Evolutionary conservation across 106 monocot genomes (phyloP).

Genomic region (Narthecium ossifragum): DNA sequence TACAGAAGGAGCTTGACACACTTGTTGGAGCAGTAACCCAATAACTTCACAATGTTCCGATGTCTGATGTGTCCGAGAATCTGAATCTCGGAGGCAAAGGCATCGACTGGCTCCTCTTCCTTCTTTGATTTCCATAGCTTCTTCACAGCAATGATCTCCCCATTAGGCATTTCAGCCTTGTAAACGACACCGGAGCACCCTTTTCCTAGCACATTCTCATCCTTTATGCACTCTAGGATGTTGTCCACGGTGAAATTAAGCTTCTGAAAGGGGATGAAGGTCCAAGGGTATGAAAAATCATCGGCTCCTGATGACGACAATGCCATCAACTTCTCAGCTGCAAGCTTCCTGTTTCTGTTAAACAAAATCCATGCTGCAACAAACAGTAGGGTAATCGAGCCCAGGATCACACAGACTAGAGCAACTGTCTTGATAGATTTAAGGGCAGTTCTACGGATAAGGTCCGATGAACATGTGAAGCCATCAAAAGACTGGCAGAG

Average conservation of each 20-base stretch:
- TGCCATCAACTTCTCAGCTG: conserved; percentile 23
- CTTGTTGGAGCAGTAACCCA: conserved; percentile 64
- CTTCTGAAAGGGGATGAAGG: conserved; percentile 65
- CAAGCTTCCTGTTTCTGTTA: conserved; percentile 26
- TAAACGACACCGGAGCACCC: conserved; percentile 69
- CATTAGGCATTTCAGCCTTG: conserved; percentile 69
- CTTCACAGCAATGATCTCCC: conserved; percentile 65
- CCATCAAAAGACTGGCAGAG: conserved; percentile 60
- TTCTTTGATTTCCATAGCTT: conserved; percentile 52
- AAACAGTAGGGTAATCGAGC: conserved; percentile 20
- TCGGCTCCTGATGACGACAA: conserved; percentile 26
- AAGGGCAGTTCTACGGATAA: conserved; percentile 28
- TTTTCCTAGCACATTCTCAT: conserved; percentile 63
- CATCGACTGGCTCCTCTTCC: conserved; percentile 38
- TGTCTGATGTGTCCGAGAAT: conserved; percentile 67
- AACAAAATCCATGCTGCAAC: conserved; percentile 53
- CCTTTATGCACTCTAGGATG: conserved; percentile 47
- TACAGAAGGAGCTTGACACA: conserved; percentile 52
- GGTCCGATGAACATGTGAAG: conserved; percentile 44
- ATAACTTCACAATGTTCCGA: conserved; percentile 63
- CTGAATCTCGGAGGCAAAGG: conserved; percentile 58
- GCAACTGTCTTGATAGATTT: conserved; percentile 41
- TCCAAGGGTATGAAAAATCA: conserved; percentile 74
- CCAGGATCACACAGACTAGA: conserved; percentile 36
- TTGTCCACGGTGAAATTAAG: conserved; percentile 50